Evolutionary conservation across 768 basidiomycete species (phyloP), one percentile per base, ranked within the genome.

Genomic region (Collybiopsis luxurians): DNA sequence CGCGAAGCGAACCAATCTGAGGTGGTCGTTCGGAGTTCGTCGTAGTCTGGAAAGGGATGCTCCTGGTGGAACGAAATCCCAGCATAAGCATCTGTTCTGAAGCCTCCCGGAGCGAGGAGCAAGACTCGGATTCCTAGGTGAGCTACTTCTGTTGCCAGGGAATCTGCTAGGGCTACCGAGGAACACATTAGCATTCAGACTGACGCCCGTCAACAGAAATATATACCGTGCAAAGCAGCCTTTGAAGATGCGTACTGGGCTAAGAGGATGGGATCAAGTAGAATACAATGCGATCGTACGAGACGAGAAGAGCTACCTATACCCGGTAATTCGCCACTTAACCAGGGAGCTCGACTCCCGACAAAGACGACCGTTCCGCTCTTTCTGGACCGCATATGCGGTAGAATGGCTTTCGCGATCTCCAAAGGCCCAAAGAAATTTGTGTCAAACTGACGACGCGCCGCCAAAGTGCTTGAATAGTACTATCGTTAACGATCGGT

Each of bases 321-420:
- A 53, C 23, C 51, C 30, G 48, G 48, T 43, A 76, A 49, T 31
- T 79, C 78, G 2, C 77, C 55, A n/a, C n/a, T n/a, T 47, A 66
- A 77, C 82, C 82, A 85, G 3, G 71, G 77, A 21, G 80, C 80
- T 58, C 83, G 68, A 48, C 82, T 84, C 15, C 83, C 82, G n/a
- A 84, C 67, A 17, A 78, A 69, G 13, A 85, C 75, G 21, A 85
- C 59, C 5, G 75, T 75, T 1, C 77, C 78, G 17, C 71, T 64
- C 57, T 66, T 72, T 46, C 73, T 75, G 36, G 65, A 64, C n/a
- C 84, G 76, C 63, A 85, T 68, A 61, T 82, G 70, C 0, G 84
- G 84, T 27, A 85, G 62, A 21, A 76, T 66, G 2, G 83, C 82
- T 34, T 71, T 69, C 0, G 83, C 83, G 12, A 84, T 77, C 45